Conservation (phyloP, 768 basidiomycete species). For the Antrodiella citrinella region DNA sequence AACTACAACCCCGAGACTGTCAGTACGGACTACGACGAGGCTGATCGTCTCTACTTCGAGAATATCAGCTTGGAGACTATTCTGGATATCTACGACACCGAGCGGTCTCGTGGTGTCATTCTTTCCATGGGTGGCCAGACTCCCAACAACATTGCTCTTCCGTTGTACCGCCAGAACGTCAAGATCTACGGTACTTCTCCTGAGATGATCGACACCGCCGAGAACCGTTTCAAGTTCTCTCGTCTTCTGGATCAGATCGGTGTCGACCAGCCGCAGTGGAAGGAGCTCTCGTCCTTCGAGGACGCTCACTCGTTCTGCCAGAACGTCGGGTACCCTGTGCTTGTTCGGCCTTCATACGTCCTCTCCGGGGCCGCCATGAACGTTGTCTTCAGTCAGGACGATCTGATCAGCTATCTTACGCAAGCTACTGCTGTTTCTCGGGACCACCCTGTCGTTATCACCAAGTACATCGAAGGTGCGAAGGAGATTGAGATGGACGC, state of each 20-base stretch:
- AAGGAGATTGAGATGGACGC: constrained; percentile 99
- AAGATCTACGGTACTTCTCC: constrained; percentile 98
- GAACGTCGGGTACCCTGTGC: constrained; percentile 89
- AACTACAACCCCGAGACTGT: constrained; percentile 99
- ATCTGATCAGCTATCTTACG: constrained; percentile 84
- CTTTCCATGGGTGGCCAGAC: constrained; percentile 98
- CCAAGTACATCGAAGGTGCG: constrained; percentile 98
- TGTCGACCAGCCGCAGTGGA: constrained; percentile 98
- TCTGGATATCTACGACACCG: constrained; percentile 91
- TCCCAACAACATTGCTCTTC: constrained; percentile 96
- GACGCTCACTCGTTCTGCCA: constrained; percentile 88
- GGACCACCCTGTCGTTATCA: constrained; percentile 95
- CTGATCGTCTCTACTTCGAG: constrained; percentile 97
- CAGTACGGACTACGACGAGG: constrained; percentile 98
- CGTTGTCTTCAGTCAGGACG: constrained; percentile 89
- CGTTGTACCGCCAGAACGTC: constrained; percentile 93
- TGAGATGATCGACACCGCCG: constrained; percentile 99
- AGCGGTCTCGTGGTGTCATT: constrained; percentile 85
- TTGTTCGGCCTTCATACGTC: constrained; percentile 96
- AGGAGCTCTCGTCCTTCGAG: constrained; percentile 86
- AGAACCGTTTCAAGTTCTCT: constrained; percentile 99
- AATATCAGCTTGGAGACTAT: constrained; percentile 96
- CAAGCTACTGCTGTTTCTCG: constrained; percentile 95
- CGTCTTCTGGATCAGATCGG: constrained; percentile 94
- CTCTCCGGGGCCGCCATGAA: constrained; percentile 99